phyloP scores from a whole-genome alignment of 805 yeast species.

The Teunomyces kruisii region DNA sequence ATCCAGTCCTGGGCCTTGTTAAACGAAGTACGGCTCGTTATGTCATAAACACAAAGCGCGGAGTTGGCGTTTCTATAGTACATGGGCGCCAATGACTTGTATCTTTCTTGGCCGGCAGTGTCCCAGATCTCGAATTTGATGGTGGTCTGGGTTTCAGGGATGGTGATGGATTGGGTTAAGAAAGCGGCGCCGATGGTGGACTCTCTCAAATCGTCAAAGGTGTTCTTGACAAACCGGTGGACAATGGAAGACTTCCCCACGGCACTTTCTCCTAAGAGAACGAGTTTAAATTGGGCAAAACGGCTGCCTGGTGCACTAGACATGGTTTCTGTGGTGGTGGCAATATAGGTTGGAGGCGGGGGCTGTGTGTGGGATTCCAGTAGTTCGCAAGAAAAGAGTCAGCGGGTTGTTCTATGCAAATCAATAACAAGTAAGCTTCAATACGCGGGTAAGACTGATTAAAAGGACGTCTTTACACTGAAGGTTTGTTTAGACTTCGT shows the following conservation, averaged over 20 bases:
- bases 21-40: constrained; percentile 66
- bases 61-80: constrained; percentile 80
- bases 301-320: constrained; percentile 9
- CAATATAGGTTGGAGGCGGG: neutral
- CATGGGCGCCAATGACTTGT: constrained; percentile 78
- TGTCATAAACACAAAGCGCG: constrained; percentile 76
- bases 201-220: constrained; percentile 70
- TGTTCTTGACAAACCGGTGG: constrained; percentile 68
- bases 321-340: constrained; percentile 3
- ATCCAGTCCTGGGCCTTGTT: constrained; percentile 76
- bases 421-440: neutral
- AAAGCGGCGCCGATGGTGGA: constrained; percentile 88
- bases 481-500: neutral
- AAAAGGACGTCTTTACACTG: neutral
- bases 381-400: neutral
- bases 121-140: constrained; percentile 84
- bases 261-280: constrained; percentile 77
- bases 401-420: neutral
- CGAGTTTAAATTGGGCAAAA: constrained; percentile 63
- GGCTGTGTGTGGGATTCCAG: neutral
- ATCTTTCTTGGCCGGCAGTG: constrained; percentile 83
- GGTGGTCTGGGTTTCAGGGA: constrained; percentile 50
- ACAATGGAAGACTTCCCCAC: constrained; percentile 77
- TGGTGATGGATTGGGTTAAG: constrained; percentile 62
- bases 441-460: neutral